Conservation (phyloP, 148 eudicot species). For the Nyssa sinensis region DNA sequence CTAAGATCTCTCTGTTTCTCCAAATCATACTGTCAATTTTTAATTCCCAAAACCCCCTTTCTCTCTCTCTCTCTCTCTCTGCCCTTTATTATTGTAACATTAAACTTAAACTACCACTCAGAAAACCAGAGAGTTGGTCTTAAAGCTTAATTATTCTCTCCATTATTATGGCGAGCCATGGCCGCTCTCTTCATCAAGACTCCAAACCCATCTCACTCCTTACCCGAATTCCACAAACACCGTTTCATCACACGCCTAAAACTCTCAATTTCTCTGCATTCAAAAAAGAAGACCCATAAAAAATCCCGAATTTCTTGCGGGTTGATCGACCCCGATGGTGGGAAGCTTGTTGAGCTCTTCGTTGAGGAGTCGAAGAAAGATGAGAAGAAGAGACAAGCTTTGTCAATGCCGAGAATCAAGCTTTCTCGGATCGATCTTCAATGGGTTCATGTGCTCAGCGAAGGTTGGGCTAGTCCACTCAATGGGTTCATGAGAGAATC, state of each 20-base stretch:
- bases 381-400: slow-evolving; percentile 32
- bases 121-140: not conserved
- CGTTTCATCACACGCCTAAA: slow-evolving; percentile 12
- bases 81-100: not conserved
- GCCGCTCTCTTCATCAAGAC: slow-evolving; percentile 35
- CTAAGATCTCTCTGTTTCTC: not conserved
- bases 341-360: slow-evolving; percentile 58
- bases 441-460: slow-evolving; percentile 93
- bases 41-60: not conserved
- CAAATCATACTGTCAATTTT: not conserved
- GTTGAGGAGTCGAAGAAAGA: slow-evolving; percentile 32
- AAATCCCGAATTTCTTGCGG: slow-evolving; percentile 30
- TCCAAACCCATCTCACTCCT: slow-evolving; percentile 26
- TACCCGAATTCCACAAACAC: slow-evolving; percentile 22
- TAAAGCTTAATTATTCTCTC: too few species aligned
- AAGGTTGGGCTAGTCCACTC: slow-evolving; percentile 97
- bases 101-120: not conserved
- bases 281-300: slow-evolving; percentile 8
- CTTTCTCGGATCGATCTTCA: slow-evolving; percentile 58
- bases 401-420: slow-evolving; percentile 41
- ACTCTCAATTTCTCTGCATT: slow-evolving; percentile 2
- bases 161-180: slow-evolving; percentile 63
- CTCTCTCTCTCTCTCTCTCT: not conserved
- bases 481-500: slow-evolving; percentile 85
- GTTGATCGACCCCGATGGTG: slow-evolving; percentile 84